These are phyloP conservation scores for Zygoascus hellenicus DNA, from an alignment of 1,139 yeast species.

Conservation along the genomic window DNA sequence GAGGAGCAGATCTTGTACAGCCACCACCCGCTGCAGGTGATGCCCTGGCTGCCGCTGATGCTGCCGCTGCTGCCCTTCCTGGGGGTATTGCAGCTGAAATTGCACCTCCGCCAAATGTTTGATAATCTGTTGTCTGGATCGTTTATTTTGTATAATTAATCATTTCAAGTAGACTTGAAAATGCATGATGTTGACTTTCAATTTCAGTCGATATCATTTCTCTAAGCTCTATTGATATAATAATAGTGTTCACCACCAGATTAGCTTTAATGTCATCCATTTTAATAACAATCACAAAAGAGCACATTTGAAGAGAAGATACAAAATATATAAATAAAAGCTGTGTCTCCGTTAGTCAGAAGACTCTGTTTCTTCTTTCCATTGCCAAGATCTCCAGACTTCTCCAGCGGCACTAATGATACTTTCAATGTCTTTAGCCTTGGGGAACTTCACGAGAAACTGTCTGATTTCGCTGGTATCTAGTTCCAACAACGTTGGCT, in stretches of 20 bases:
- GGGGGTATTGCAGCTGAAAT: not conserved
- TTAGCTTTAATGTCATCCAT: not conserved
- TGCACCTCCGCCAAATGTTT: conserved; percentile 1
- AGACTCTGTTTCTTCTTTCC: conserved; percentile 36
- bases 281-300: not conserved
- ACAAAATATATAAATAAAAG: not conserved
- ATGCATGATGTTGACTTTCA: too few relatives aligned
- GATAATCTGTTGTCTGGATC: too few relatives aligned
- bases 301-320: too few relatives aligned
- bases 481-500: conserved; percentile 69
- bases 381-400: conserved; percentile 81
- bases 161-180: too few relatives aligned
- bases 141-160: too few relatives aligned
- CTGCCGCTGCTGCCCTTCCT: conserved; percentile 11
- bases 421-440: conserved; percentile 54
- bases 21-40: conserved; percentile 4
- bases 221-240: too few relatives aligned
- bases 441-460: conserved; percentile 53
- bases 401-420: conserved; percentile 78
- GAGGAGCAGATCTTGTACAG: conserved; percentile 11
- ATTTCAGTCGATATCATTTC: too few relatives aligned
- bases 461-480: conserved; percentile 89
- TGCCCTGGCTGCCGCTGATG: conserved; percentile 9
- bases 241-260: too few relatives aligned
- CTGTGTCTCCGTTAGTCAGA: not conserved